Base-by-base conservation (phyloP, 2,329 filamentous ascomycete species). In the Rhinocladiella mackenziei region DNA sequence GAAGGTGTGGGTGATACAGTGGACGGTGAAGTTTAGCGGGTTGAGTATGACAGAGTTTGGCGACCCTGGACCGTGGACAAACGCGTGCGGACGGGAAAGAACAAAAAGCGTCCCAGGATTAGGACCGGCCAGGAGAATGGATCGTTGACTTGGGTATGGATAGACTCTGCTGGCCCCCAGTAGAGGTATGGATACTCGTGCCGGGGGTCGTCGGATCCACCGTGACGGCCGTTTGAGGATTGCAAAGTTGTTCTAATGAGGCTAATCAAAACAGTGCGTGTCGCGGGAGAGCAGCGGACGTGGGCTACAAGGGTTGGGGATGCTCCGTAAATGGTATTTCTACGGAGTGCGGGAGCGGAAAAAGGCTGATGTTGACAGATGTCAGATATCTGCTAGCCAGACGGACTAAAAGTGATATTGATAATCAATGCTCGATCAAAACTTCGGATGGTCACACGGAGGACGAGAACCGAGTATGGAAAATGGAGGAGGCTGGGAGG, bases 181-280 rank as follows among this genome's bases (percentile, higher is more conserved):
- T n/a, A 30, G 14, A 20, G 40, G 37, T 23, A n/a, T 22, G 14
- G 43, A 30, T n/a, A 18, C 39, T 22, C 10, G 33, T 11, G 11
- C 8, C 14, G 15, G 19, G 33, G 30, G 32, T 32, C 36, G 42
- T 23, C 39, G 32, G 31, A 33, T 39, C 44, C 45, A 49, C 33
- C 10, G 38, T 46, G 39, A 37, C 29, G 45, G 50, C 30, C 25
- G 45, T 52, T 49, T 49, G 43, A 48, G 39, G 31, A 38, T 19
- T 41, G 26, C 9, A 33, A 22, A 14, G 22, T 19, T n/a, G n/a
- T n/a, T n/a, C n/a, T n/a, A n/a, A n/a, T 39, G 20, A 45, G 43
- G 47, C 43, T 50, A 50, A 50, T 50, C 47, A 50, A n/a, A 45
- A 50, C 47, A 43, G 29, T 31, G 39, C 39, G 47, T 50, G 47